Base-by-base conservation (phyloP, 2,329 filamentous ascomycete genomes). In the Penicillium sp. region DNA sequence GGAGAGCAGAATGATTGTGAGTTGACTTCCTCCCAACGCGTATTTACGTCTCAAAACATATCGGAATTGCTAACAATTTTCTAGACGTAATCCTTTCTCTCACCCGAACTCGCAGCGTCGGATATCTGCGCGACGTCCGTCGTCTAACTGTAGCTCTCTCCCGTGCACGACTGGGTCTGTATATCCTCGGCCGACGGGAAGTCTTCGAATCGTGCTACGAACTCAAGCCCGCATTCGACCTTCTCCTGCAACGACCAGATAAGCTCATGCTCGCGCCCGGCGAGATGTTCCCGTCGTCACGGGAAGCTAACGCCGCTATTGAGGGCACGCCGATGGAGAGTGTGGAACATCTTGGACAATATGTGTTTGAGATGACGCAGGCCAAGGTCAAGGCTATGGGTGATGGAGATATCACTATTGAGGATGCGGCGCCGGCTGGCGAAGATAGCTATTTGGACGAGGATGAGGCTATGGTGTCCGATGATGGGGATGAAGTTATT, bases 1-100 rank as follows among this genome's bases (percentile, higher is more conserved):
- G 95, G 94, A 72, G 94, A 99, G 79, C 94, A 99, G 76, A 99
- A 99, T 75, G 94, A 99, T 69, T 97, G 90, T 94, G 82, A 82
- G 89, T 85, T 33, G 12, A 26, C 38, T 47, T 33, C 9, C 44
- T 26, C 36, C 28, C 33, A 6, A n/a, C 12, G 19, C 25, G 22
- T 25, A 43, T 28, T 31, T n/a, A 55, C 52, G 33, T 38, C n/a
- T n/a, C 17, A 31, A 14, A 26, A 38, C n/a, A 43, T 11, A 31
- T 30, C 11, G 4, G 22, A 10, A 36, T 30, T 55, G 47, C 61
- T 69, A 52, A 68, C 37, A 36, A 12, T n/a, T 33, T 25, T 41
- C 12, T 55, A 94, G 90, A 97, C 69, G 86, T 99, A 64, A 96
- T 99, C 66, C 84, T 99, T 53, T 97, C 92, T 5, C 84, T 99